Conservation (phyloP, 495 filamentous ascomycete genomes). For the Xylaria venustula region DNA sequence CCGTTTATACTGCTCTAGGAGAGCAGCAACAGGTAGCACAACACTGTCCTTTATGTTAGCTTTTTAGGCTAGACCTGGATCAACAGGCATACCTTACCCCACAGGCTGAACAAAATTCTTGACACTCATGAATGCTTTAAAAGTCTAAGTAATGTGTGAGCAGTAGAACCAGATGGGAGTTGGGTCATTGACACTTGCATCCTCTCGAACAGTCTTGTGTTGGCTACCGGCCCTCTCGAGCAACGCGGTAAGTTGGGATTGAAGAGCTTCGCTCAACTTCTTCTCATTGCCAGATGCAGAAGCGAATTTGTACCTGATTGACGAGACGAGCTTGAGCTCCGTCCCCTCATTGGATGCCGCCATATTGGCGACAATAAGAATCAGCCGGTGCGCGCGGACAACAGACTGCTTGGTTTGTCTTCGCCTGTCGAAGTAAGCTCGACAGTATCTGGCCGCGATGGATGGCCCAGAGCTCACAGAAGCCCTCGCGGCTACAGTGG, state of each 20-base stretch:
- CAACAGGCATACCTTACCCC: constrained; percentile 33
- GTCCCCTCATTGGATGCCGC: constrained; percentile 53
- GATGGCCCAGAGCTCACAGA: background rate
- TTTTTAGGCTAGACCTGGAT: constrained; percentile 5
- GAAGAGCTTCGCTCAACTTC: constrained; percentile 73
- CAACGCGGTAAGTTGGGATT: constrained; percentile 75
- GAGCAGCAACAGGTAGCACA: constrained; percentile 74
- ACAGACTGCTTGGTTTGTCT: background rate
- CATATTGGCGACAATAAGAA: constrained; percentile 9
- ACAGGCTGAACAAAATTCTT: constrained; percentile 43
- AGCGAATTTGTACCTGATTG: constrained; percentile 89
- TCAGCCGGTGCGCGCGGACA: background rate
- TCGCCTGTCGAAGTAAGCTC: background rate
- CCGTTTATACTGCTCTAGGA: constrained; percentile 89
- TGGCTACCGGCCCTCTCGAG: constrained; percentile 83
- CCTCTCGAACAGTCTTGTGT: constrained; percentile 66
- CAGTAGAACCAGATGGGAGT: background rate
- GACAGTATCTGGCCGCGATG: background rate
- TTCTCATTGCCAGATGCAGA: constrained; percentile 72
- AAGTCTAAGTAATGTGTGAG: constrained; percentile 23
- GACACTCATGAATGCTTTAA: constrained; percentile 34
- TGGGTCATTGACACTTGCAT: constrained; percentile 14
- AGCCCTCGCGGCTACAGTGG: background rate
- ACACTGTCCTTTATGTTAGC: constrained; percentile 48
- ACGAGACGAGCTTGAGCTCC: constrained; percentile 83